These are phyloP conservation scores for Candida glaebosa DNA, from an alignment of 805 yeast species.

Conservation along the genomic window DNA sequence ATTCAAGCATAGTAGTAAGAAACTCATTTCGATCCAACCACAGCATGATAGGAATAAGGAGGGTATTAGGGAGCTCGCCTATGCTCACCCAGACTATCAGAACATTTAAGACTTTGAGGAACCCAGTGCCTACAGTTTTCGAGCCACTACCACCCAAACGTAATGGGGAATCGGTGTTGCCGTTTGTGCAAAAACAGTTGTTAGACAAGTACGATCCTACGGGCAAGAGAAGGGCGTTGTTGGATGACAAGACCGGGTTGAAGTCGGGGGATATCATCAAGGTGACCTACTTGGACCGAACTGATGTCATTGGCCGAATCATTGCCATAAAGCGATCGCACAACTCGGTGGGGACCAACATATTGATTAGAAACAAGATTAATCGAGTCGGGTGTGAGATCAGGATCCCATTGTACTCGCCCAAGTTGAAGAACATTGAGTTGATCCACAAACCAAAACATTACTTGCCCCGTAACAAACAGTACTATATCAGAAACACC, in stretches of 20 bases:
- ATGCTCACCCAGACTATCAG: constrained; percentile 12
- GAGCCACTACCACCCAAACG: constrained; percentile 51
- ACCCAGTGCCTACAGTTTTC: constrained; percentile 34
- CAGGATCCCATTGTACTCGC: constrained; percentile 77
- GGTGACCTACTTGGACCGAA: constrained; percentile 65
- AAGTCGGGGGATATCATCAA: constrained; percentile 82
- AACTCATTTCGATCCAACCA: too few species aligned
- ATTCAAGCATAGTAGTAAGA: too few species aligned
- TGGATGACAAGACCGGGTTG: constrained; percentile 36
- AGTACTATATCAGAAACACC: constrained; percentile 82
- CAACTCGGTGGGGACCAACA: constrained; percentile 64
- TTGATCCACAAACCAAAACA: constrained; percentile 68
- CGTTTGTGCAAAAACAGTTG: constrained; percentile 49
- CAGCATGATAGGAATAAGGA: not conserved
- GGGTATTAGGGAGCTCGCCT: constrained; percentile 2
- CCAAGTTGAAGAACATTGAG: constrained; percentile 74
- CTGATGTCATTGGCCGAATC: constrained; percentile 73
- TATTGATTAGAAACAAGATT: constrained; percentile 80
- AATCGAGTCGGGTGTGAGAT: constrained; percentile 83
- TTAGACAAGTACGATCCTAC: constrained; percentile 63
- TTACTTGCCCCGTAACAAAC: constrained; percentile 76
- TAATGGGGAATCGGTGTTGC: constrained; percentile 42
- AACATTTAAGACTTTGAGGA: constrained; percentile 15
- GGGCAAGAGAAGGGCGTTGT: constrained; percentile 42
- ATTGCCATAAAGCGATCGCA: constrained; percentile 64